phyloP scores from a whole-genome alignment of 352 stramenopile species.

The Phytophthora rubi region DNA sequence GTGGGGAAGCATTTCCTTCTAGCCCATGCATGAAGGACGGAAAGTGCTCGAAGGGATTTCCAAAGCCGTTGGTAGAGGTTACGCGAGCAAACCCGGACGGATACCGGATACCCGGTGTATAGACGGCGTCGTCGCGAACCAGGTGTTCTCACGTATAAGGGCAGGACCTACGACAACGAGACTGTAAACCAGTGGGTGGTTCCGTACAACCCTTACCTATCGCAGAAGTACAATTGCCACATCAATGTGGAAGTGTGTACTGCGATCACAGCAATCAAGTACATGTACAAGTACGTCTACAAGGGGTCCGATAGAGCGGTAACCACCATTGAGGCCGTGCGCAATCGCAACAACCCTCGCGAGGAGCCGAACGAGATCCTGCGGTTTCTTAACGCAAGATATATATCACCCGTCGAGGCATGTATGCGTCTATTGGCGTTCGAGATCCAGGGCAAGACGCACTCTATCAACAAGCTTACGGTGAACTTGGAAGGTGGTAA shows the following conservation, averaged over 20 bases:
- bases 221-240: background rate
- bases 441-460: constrained; percentile 1
- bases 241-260: background rate
- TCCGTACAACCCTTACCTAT: background rate
- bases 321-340: background rate
- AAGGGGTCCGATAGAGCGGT: background rate
- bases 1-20: background rate
- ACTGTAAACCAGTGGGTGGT: background rate
- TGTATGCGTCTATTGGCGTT: background rate
- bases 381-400: background rate
- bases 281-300: background rate
- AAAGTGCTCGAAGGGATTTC: background rate
- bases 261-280: background rate
- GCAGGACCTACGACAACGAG: background rate
- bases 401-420: background rate
- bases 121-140: background rate
- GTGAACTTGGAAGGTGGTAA: constrained; percentile 2
- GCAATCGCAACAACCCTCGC: background rate
- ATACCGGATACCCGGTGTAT: background rate
- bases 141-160: background rate
- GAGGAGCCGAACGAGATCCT: background rate
- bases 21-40: background rate
- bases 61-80: background rate
- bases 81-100: background rate
- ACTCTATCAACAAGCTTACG: constrained; percentile 17